Conservation (phyloP, 2,329 filamentous ascomycete species). For the Fusarium napiforme region DNA sequence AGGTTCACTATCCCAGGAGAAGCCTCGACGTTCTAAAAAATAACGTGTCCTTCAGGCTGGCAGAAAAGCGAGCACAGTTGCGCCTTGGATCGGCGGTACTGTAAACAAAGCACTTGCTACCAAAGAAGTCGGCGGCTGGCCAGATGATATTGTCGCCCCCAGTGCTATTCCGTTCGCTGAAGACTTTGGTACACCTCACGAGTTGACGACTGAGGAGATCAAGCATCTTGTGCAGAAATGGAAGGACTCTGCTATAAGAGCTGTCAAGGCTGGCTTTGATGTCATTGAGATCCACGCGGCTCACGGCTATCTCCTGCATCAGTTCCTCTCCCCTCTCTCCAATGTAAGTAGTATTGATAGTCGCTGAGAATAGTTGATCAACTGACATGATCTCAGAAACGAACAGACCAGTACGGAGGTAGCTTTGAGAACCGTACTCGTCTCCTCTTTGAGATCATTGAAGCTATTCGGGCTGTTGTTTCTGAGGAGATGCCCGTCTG, state of each 20-base stretch:
- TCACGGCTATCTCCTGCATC: constrained; percentile 73
- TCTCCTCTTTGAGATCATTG: constrained; percentile 65
- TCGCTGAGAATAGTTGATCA: neutral
- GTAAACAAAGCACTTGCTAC: constrained; percentile 65
- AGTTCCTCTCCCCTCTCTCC: constrained; percentile 70
- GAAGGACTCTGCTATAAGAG: constrained; percentile 66
- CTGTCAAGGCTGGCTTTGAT: constrained; percentile 78
- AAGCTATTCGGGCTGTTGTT: constrained; percentile 62
- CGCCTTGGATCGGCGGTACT: constrained; percentile 69
- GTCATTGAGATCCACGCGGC: constrained; percentile 75
- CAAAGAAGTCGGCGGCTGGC: constrained; percentile 66
- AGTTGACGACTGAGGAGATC: constrained; percentile 76
- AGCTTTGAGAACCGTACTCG: constrained; percentile 73
- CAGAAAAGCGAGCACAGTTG: constrained; percentile 69
- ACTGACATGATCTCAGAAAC: constrained; percentile 51
- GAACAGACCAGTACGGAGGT: constrained; percentile 74
- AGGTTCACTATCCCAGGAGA: neutral
- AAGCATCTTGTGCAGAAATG: constrained; percentile 71
- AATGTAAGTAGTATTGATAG: constrained; percentile 56
- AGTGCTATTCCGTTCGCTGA: constrained; percentile 69
- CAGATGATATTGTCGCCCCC: constrained; percentile 63
- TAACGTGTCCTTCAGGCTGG: constrained; percentile 59
- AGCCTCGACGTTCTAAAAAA: neutral
- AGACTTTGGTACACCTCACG: constrained; percentile 70
- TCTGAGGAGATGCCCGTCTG: constrained; percentile 66